Evolutionary conservation across 805 yeast species (phyloP), one percentile per base, ranked within the genome.

Genomic region (Saturnispora quitensis): DNA sequence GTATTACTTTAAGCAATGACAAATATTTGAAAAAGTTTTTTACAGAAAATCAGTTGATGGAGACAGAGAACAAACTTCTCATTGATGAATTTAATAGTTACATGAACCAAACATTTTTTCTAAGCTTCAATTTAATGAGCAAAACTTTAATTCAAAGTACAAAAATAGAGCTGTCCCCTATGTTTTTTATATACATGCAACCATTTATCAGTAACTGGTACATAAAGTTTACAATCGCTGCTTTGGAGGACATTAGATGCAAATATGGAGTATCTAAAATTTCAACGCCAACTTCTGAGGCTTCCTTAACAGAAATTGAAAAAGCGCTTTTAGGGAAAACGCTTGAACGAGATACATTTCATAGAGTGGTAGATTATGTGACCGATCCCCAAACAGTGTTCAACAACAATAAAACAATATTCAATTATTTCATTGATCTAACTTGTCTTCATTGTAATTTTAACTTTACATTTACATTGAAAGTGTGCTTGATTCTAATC

Each of bases 51-150:
- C 43, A 43, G 20, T 13, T 43, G 17, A 8, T 6, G 25, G 18
- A 35, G 18, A 22, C 25, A 18, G 43, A 42, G 18, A 48, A 40
- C 24, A 18, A 15, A n/a, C 6, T 43, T 10, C 27, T 42, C 6
- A 8, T 49, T 5, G 28, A 25, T 7, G 38, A 49, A 20, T 49
- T 31, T 27, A 42, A 17, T 10, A 20, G 5, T 35, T 43, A 49
- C 22, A 49, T 49, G 51, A 43, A 36, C 8, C 47, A 34, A 12
- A 36, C 51, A 7, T 49, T 43, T 22, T 49, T 35, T 35, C 15
- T 43, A 7, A 35, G 43, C 4, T 49, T 33, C 17, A 35, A 43
- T 24, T 35, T 49, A 15, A 24, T 20, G 31, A n/a, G 35, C n/a
- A 49, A 43, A 43, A 33, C 35, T 17, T 20, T 43, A 8, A 24